A percentile compares a stretch with the other conserved stretches of the same genome.
phyloP scores from a whole-genome alignment of 352 stramenopile species.

The Globisporangium orthogonon region DNA sequence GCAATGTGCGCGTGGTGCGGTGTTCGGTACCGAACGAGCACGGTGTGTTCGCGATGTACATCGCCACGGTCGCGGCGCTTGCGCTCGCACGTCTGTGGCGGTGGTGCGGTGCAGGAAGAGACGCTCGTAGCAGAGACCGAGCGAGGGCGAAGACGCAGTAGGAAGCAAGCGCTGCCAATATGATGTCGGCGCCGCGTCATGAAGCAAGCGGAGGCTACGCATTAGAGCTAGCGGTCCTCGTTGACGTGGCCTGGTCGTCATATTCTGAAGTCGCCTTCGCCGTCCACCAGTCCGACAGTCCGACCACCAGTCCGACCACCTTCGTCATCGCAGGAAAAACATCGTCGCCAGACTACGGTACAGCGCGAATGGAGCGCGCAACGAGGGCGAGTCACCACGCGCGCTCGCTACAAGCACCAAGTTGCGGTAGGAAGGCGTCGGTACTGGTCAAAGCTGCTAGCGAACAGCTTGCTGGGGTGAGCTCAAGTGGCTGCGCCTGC shows the following conservation, averaged over 20 bases:
- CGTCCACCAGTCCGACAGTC: not conserved
- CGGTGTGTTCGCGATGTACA: slow-evolving; percentile 34
- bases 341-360: not conserved
- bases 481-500: not conserved
- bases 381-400: not conserved
- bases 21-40: slow-evolving; percentile 32
- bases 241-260: not conserved
- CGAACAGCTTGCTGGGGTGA: not conserved
- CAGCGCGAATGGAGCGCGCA: not conserved
- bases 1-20: slow-evolving; percentile 9
- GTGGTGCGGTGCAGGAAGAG: not conserved
- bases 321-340: no score
- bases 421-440: not conserved
- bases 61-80: slow-evolving; percentile 9
- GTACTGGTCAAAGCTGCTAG: not conserved
- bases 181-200: not conserved
- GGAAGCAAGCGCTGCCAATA: not conserved
- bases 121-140: not conserved
- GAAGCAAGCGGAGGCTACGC: not conserved
- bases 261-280: no score
- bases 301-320: no score
- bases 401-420: not conserved
- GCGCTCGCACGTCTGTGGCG: slow-evolving; percentile 8
- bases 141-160: slow-evolving; percentile 10
- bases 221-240: slow-evolving; percentile 3